phyloP scores from a whole-genome alignment of 805 yeast genomes.

The Nakazawaea siamensis region DNA sequence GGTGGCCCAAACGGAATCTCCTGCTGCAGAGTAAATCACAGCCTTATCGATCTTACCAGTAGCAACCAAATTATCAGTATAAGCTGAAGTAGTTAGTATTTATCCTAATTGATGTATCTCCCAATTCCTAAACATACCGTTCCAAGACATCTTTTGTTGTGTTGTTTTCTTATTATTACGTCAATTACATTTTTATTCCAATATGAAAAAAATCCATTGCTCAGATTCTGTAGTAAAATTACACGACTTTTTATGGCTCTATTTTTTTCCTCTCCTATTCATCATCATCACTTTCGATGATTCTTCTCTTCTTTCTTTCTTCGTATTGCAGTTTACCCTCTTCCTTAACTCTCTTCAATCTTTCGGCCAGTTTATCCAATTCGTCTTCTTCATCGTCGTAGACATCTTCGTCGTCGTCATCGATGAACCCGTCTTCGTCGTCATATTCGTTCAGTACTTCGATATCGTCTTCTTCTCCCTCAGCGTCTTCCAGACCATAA shows the following conservation, averaged over 20 bases:
- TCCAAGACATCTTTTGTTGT: constrained; percentile 36
- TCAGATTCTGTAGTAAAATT: too few species aligned
- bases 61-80: constrained; percentile 85
- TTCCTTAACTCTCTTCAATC: constrained; percentile 38
- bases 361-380: constrained; percentile 39
- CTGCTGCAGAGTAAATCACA: constrained; percentile 88
- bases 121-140: constrained; percentile 25
- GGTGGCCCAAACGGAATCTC: constrained; percentile 92
- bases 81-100: constrained; percentile 42
- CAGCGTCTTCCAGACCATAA: constrained; percentile 9
- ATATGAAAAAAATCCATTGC: too few species aligned
- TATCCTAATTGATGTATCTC: too few species aligned
- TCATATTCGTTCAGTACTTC: constrained; percentile 25
- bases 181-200: neutral
- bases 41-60: constrained; percentile 90
- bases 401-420: constrained; percentile 26
- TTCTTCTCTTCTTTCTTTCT: constrained; percentile 34
- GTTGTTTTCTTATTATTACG: neutral
- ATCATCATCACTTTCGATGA: constrained; percentile 42
- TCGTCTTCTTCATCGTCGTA: constrained; percentile 38
- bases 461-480: constrained; percentile 26
- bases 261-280: too few species aligned
- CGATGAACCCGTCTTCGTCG: constrained; percentile 26
- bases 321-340: constrained; percentile 38
- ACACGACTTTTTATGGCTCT: too few species aligned